phyloP scores from a whole-genome alignment of 306 rosid genomes.

The Gastrolobium bilobum region DNA sequence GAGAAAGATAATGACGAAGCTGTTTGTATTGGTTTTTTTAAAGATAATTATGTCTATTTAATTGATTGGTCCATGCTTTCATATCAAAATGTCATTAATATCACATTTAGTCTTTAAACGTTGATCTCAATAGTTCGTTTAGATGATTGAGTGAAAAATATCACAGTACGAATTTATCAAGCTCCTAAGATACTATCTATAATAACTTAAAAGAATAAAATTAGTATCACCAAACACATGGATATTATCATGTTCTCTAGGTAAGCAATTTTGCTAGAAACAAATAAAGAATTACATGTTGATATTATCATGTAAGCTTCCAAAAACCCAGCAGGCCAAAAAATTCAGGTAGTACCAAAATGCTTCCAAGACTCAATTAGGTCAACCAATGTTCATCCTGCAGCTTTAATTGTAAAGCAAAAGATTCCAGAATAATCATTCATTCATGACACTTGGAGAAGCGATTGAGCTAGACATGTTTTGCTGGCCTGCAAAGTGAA shows the following conservation, averaged over 20 bases:
- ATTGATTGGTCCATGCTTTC: neutral
- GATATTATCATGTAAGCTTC: neutral
- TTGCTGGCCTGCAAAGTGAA: conserved; percentile 42
- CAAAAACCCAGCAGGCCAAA: conserved; percentile 11
- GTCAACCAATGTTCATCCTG: neutral
- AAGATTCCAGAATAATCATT: neutral
- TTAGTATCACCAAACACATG: too few relatives aligned
- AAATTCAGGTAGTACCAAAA: conserved; percentile 1
- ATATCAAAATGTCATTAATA: neutral
- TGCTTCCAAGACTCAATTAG: conserved; percentile 4
- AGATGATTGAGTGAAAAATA: neutral
- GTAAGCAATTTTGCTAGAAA: neutral
- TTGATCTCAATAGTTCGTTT: neutral
- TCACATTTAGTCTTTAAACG: neutral
- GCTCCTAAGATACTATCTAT: too few relatives aligned
- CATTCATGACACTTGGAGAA: conserved; percentile 35
- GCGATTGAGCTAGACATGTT: neutral
- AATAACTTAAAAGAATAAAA: too few relatives aligned
- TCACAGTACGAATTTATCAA: neutral
- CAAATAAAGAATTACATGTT: conserved; percentile 1
- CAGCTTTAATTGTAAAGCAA: neutral
- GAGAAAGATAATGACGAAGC: neutral
- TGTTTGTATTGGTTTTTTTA: neutral
- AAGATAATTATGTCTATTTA: neutral
- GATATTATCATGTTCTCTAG: too few relatives aligned